Evolutionary conservation across 768 basidiomycete species (phyloP).

Genomic region (Phallus indusiatus): DNA sequence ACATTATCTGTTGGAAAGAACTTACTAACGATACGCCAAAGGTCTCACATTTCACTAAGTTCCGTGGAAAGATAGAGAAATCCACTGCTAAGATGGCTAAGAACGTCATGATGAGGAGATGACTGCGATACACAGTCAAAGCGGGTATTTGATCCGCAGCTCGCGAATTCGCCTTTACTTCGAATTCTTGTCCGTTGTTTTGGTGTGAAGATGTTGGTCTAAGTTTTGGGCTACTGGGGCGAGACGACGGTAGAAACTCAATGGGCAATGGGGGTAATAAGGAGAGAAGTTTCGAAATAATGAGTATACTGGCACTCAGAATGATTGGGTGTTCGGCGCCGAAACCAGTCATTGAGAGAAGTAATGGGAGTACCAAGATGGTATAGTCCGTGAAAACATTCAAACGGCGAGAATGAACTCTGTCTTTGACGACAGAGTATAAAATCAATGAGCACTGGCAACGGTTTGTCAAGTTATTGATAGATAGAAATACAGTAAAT

Average conservation of each 20-base stretch:
- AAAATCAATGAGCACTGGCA: conserved; percentile 64
- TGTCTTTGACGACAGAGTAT: conserved; percentile 41
- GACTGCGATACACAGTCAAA: conserved; percentile 79
- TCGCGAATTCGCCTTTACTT: neutral
- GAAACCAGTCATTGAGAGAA: conserved; percentile 64
- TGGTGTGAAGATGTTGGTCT: neutral
- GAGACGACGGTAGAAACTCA: conserved; percentile 1
- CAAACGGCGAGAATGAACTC: conserved; percentile 15
- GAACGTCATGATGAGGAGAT: conserved; percentile 92
- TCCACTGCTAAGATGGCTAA: conserved; percentile 93
- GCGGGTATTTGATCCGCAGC: conserved; percentile 48
- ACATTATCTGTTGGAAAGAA: conserved; percentile 6
- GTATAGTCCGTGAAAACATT: conserved; percentile 46
- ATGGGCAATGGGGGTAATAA: conserved; percentile 23
- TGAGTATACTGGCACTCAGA: conserved; percentile 40
- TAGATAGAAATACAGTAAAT: neutral
- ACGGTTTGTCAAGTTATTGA: conserved; percentile 1
- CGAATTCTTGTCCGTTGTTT: neutral
- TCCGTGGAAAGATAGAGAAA: conserved; percentile 84
- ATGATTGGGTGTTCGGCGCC: conserved; percentile 49
- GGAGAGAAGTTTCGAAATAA: conserved; percentile 33
- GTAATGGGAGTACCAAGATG: conserved; percentile 64
- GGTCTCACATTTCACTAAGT: conserved; percentile 85
- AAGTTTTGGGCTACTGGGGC: neutral
- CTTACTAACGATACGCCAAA: conserved; percentile 89